phyloP scores from a whole-genome alignment of 805 yeast species.

The Candida michaelii region DNA sequence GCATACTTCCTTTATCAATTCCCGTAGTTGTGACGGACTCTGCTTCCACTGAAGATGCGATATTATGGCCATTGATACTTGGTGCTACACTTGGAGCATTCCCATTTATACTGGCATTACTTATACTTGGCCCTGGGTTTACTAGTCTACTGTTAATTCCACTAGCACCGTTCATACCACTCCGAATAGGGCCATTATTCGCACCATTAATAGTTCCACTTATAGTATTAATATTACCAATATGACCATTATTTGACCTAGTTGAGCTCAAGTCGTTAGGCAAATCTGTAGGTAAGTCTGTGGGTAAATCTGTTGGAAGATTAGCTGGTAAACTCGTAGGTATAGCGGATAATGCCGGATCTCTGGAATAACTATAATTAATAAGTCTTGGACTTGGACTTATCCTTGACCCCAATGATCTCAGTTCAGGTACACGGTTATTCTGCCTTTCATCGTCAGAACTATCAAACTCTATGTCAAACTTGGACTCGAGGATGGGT shows the following conservation, averaged over 20 bases:
- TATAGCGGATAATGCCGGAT: no score
- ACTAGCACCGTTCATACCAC: no score
- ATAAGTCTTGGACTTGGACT: slow-evolving; percentile 7
- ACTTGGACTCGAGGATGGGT: background rate
- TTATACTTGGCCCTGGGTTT: background rate
- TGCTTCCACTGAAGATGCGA: slow-evolving; percentile 17
- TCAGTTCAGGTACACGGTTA: background rate
- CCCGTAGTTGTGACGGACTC: slow-evolving; percentile 15
- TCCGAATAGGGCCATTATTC: no score
- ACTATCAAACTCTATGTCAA: slow-evolving; percentile 27
- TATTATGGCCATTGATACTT: slow-evolving; percentile 3
- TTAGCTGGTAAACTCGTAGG: background rate
- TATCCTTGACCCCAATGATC: slow-evolving; percentile 5
- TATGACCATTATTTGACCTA: background rate
- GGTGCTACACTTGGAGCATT: slow-evolving; percentile 1
- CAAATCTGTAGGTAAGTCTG: background rate
- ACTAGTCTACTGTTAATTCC: no score
- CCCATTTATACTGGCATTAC: slow-evolving; percentile 5
- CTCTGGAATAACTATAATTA: slow-evolving; percentile 1
- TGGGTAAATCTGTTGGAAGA: background rate
- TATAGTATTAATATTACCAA: no score
- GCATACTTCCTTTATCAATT: slow-evolving; percentile 14
- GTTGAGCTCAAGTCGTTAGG: background rate
- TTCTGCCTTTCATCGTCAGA: slow-evolving; percentile 20
- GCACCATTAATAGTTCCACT: background rate